These are phyloP conservation scores for Coprinellus micaceus DNA, from an alignment of 768 basidiomycete species.

Conservation along the genomic window DNA sequence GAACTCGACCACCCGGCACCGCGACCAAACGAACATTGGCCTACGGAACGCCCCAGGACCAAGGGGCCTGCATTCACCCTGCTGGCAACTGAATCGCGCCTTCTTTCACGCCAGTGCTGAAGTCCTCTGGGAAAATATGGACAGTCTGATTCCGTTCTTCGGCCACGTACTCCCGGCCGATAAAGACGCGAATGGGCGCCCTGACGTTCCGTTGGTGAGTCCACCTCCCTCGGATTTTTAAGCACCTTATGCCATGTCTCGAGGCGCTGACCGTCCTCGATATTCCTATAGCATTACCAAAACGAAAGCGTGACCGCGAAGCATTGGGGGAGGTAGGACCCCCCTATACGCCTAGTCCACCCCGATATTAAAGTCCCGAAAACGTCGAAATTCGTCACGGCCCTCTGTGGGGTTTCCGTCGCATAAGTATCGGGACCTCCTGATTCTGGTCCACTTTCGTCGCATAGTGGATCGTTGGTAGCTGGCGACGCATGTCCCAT, in stretches of 20 bases:
- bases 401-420: no score
- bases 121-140: background rate
- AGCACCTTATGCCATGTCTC: background rate
- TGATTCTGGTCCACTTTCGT: no score
- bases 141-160: background rate
- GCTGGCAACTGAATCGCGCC: background rate
- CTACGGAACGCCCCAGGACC: background rate
- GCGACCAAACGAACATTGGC: background rate
- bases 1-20: no score
- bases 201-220: background rate
- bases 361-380: no score
- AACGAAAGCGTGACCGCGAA: background rate
- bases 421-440: no score
- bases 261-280: no score
- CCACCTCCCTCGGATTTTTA: no score
- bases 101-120: slow-evolving; percentile 1
- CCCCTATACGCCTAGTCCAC: no score
- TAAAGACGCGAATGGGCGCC: background rate
- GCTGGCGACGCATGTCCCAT: no score
- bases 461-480: no score
- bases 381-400: no score
- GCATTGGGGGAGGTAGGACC: no score
- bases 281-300: background rate
- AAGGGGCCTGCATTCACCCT: background rate
- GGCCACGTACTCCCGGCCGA: background rate